Conservation (phyloP, 1,139 yeast genomes). For the Candida pseudoviswanathii region DNA sequence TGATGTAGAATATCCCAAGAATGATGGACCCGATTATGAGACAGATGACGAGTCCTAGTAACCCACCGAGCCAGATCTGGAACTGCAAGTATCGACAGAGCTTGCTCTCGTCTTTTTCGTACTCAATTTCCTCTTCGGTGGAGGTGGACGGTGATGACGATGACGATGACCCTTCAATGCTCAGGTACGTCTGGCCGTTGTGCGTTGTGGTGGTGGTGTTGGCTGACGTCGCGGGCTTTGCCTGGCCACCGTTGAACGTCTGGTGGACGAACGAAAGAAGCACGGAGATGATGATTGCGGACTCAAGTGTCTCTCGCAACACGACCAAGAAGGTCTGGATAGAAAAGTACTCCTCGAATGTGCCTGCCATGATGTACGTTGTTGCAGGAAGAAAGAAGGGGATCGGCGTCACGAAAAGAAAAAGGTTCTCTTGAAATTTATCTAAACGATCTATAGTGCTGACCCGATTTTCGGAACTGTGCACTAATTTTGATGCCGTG, state of each 20-base stretch:
- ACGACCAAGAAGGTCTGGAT: conserved; percentile 86
- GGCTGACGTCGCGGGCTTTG: not conserved
- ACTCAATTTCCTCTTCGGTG: too few relatives aligned
- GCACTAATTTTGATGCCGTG: too few relatives aligned
- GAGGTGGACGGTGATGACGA: conserved; percentile 30
- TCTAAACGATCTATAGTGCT: too few relatives aligned
- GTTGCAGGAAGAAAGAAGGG: conserved; percentile 2
- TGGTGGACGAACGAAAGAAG: conserved; percentile 79
- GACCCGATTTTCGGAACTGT: too few relatives aligned
- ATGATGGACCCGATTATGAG: conserved; percentile 73
- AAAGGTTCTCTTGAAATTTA: too few relatives aligned
- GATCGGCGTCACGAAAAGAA: not conserved
- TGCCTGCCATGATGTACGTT: conserved; percentile 9
- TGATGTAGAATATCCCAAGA: conserved; percentile 71
- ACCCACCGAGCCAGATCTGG: conserved; percentile 88
- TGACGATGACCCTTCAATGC: conserved; percentile 20
- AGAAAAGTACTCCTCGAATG: conserved; percentile 58
- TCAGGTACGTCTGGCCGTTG: conserved; percentile 7
- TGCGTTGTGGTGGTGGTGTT: not conserved
- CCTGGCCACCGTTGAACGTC: conserved; percentile 25
- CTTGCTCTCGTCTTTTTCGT: too few relatives aligned
- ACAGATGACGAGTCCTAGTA: conserved; percentile 73
- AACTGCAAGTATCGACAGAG: conserved; percentile 12
- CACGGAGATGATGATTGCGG: conserved; percentile 85
- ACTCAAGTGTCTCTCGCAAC: conserved; percentile 82